Percentiles rank a stretch among this genome's conserved stretches.
Conservation (phyloP, 2,329 filamentous ascomycete genomes). For the Monosporascus sp. region DNA sequence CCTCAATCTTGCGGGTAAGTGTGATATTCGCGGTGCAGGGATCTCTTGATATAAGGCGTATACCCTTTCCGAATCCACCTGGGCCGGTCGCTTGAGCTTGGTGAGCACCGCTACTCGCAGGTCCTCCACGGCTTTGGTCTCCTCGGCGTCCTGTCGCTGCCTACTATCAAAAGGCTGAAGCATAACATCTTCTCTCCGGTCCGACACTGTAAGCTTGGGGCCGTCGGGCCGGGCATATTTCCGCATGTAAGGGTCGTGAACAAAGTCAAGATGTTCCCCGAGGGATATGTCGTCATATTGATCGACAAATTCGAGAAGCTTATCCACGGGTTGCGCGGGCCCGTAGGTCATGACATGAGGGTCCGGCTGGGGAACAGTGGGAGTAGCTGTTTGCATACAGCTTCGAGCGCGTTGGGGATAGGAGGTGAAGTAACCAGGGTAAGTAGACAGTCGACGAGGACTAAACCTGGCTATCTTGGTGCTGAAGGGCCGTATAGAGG, state of each 20-base stretch:
- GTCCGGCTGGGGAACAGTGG: background rate
- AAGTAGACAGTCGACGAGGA: constrained; percentile 14
- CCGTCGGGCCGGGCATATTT: constrained; percentile 48
- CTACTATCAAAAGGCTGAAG: constrained; percentile 40
- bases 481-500: constrained; percentile 2
- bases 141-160: constrained; percentile 28
- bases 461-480: constrained; percentile 1
- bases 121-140: constrained; percentile 30
- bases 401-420: constrained; percentile 10
- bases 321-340: constrained; percentile 24
- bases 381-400: constrained; percentile 17
- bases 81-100: constrained; percentile 37
- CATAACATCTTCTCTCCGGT: constrained; percentile 42
- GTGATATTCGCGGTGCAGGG: constrained; percentile 47
- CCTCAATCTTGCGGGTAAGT: constrained; percentile 48
- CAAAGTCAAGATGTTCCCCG: constrained; percentile 47
- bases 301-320: constrained; percentile 50
- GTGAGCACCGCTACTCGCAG: constrained; percentile 37
- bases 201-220: constrained; percentile 44
- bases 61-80: constrained; percentile 37
- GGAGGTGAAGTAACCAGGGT: constrained; percentile 17
- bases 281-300: constrained; percentile 42
- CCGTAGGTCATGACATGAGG: background rate
- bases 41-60: constrained; percentile 45
- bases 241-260: constrained; percentile 49